Evolutionary conservation across 345 rosid species (phyloP).

Genomic region (Bruguiera parviflora): DNA sequence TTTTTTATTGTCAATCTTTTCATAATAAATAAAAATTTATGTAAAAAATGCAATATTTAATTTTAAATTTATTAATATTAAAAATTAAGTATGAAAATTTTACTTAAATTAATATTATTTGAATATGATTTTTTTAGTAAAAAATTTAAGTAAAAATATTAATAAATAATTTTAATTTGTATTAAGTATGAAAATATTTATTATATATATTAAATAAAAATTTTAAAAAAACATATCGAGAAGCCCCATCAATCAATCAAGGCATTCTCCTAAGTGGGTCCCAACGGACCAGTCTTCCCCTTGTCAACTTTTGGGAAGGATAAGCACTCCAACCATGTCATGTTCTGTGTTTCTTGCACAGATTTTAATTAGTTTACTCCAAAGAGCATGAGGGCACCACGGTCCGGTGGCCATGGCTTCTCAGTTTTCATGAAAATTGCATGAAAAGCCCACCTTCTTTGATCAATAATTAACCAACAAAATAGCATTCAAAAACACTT

Average conservation of each 20-base stretch:
- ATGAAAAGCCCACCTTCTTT: constrained; percentile 22
- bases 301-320: constrained; percentile 35
- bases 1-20: no score
- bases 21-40: no score
- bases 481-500: background rate
- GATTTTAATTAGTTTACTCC: background rate
- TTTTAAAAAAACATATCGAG: constrained; percentile 25
- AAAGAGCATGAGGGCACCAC: constrained; percentile 32
- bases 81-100: no score
- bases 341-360: background rate
- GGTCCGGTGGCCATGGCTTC: constrained; percentile 28
- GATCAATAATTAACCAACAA: constrained; percentile 28
- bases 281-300: constrained; percentile 27
- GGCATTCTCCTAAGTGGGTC: constrained; percentile 28
- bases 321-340: constrained; percentile 22
- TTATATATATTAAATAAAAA: background rate
- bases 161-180: no score
- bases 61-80: no score
- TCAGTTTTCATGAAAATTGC: constrained; percentile 18
- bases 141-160: no score
- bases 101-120: no score
- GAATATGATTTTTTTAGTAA: no score
- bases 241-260: constrained; percentile 10
- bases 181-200: no score
- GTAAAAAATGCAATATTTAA: no score